Percentiles rank a stretch among this genome's conserved stretches.
Conservation (phyloP, 75 land plant species). For the Picea glauca region DNA sequence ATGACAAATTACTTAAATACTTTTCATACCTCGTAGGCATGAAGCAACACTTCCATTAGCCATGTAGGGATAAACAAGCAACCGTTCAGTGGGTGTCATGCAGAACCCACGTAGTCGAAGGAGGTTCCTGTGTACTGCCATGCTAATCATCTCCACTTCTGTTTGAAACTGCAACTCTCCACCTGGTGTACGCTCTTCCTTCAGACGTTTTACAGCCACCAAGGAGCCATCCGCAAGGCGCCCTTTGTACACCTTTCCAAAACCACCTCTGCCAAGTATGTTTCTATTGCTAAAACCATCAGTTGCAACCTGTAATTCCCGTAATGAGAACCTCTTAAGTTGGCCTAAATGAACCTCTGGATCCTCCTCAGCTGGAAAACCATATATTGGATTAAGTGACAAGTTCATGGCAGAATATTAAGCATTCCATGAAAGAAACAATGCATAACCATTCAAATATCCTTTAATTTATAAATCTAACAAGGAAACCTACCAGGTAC, state of each 20-base stretch:
- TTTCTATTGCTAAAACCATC: constrained; percentile 68
- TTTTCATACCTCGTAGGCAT: constrained; percentile 58
- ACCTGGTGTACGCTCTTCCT: constrained; percentile 72
- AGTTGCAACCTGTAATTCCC: constrained; percentile 82
- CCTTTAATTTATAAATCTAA: not conserved
- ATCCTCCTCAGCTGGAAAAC: constrained; percentile 75
- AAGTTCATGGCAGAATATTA: not conserved
- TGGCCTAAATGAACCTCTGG: constrained; percentile 90
- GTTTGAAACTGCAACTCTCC: constrained; percentile 73
- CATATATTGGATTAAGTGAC: not conserved
- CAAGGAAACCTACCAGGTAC: constrained; percentile 58
- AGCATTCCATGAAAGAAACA: not conserved
- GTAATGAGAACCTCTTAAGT: constrained; percentile 79
- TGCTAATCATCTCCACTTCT: constrained; percentile 85
- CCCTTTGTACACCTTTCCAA: constrained; percentile 78
- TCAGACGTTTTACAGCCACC: constrained; percentile 82
- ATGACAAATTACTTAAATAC: too few relatives aligned
- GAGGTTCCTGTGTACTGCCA: constrained; percentile 86
- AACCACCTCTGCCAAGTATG: constrained; percentile 63
- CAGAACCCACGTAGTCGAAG: constrained; percentile 80
- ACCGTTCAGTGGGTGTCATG: constrained; percentile 81
- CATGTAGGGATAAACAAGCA: constrained; percentile 77
- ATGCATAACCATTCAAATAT: not conserved
- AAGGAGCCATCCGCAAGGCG: constrained; percentile 79
- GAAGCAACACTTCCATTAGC: constrained; percentile 92